phyloP scores from a whole-genome alignment of 179 eudicot genomes.

The Sideroxylon spinosum region DNA sequence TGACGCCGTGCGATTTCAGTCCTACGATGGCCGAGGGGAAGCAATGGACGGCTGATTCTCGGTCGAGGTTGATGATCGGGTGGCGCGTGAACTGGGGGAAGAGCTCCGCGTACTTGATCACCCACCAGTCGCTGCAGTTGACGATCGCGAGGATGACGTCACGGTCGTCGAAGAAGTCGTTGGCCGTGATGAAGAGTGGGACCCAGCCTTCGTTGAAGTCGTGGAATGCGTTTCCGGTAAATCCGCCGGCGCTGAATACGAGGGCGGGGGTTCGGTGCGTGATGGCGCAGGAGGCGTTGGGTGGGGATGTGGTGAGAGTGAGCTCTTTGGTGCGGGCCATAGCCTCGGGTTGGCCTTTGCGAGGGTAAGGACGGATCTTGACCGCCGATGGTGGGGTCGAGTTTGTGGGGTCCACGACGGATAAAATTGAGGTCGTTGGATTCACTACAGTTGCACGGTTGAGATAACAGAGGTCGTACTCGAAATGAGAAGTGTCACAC shows the following conservation, averaged over 20 bases:
- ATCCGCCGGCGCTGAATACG: constrained; percentile 48
- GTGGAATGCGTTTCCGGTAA: constrained; percentile 53
- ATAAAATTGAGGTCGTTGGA: constrained; percentile 36
- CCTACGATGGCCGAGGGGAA: constrained; percentile 48
- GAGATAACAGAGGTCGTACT: constrained; percentile 43
- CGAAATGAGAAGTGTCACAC: constrained; percentile 44
- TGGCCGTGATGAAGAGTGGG: constrained; percentile 42
- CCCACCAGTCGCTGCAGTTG: constrained; percentile 49
- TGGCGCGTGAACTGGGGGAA: constrained; percentile 35
- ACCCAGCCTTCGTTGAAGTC: constrained; percentile 51
- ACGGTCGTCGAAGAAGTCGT: constrained; percentile 28
- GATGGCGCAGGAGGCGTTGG: constrained; percentile 27
- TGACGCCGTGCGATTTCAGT: constrained; percentile 53
- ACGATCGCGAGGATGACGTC: constrained; percentile 44
- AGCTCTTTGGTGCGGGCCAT: constrained; percentile 37
- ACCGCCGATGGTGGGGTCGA: constrained; percentile 19
- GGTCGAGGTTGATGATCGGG: constrained; percentile 49
- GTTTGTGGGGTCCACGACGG: constrained; percentile 26
- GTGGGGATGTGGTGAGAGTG: constrained; percentile 32
- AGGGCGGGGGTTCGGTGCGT: constrained; percentile 34
- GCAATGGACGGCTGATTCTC: constrained; percentile 47
- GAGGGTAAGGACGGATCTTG: constrained; percentile 43
- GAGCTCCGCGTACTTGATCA: constrained; percentile 45
- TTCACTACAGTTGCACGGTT: constrained; percentile 37
- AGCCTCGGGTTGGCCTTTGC: constrained; percentile 39